A percentile compares a stretch with the other conserved stretches of the same genome.
Evolutionary conservation across 1,139 yeast species (phyloP).

Genomic region (Suhomyces yuchorum): DNA sequence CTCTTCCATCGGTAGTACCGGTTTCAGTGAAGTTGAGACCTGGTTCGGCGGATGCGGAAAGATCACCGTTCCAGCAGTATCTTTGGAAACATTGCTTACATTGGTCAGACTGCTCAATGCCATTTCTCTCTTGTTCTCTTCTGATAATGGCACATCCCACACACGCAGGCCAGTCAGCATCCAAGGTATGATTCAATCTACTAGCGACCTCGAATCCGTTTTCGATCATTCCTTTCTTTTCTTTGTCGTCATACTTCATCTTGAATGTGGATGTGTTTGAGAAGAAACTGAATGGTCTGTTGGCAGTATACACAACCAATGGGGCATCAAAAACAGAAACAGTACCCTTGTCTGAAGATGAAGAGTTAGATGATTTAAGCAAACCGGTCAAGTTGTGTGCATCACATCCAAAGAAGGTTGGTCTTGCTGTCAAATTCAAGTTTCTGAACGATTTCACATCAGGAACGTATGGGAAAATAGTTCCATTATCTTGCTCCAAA

Average conservation of each 20-base stretch:
- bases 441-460: slow-evolving; percentile 33
- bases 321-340: slow-evolving; percentile 33
- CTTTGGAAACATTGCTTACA: slow-evolving; percentile 40
- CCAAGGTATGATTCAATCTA: slow-evolving; percentile 35
- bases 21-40: slow-evolving; percentile 45
- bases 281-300: slow-evolving; percentile 41
- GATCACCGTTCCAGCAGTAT: slow-evolving; percentile 48
- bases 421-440: slow-evolving; percentile 42
- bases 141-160: slow-evolving; percentile 47
- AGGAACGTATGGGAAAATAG: slow-evolving; percentile 43
- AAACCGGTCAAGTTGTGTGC: slow-evolving; percentile 41
- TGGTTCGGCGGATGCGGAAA: slow-evolving; percentile 15
- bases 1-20: slow-evolving; percentile 46
- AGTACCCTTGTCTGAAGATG: slow-evolving; percentile 1
- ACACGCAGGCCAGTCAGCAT: slow-evolving; percentile 42
- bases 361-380: slow-evolving; percentile 18
- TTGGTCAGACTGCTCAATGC: slow-evolving; percentile 39
- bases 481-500: slow-evolving; percentile 25
- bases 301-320: slow-evolving; percentile 41
- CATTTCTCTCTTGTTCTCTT: slow-evolving; percentile 46
- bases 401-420: slow-evolving; percentile 49
- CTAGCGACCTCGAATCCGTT: slow-evolving; percentile 39
- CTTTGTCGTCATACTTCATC: slow-evolving; percentile 34
- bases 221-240: slow-evolving; percentile 39
- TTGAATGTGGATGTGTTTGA: slow-evolving; percentile 42